phyloP scores from a whole-genome alignment of 2,329 filamentous ascomycete species.

The Cladobotryum mycophilum region DNA sequence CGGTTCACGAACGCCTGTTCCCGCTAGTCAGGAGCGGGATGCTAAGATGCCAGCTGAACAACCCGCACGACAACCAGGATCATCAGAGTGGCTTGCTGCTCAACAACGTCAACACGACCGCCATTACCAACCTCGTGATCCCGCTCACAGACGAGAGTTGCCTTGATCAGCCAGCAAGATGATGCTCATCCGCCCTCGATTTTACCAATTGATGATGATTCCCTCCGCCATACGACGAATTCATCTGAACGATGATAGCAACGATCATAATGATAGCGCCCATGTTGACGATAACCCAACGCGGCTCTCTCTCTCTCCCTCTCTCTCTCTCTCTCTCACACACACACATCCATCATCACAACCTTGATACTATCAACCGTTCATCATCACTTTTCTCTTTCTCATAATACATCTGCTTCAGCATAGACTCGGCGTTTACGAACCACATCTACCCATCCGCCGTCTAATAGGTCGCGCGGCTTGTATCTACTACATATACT shows the following conservation, averaged over 20 bases:
- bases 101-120: slow-evolving; percentile 37
- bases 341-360: slow-evolving; percentile 17
- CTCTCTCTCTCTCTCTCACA: slow-evolving; percentile 13
- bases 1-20: slow-evolving; percentile 15
- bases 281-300: slow-evolving; percentile 4
- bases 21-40: slow-evolving; percentile 39
- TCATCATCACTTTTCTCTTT: slow-evolving; percentile 13
- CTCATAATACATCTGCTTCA: slow-evolving; percentile 14
- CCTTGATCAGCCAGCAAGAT: slow-evolving; percentile 19
- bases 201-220: not conserved
- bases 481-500: slow-evolving; percentile 24
- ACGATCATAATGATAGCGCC: slow-evolving; percentile 9
- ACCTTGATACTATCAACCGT: not conserved
- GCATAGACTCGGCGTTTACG: slow-evolving; percentile 30
- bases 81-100: slow-evolving; percentile 45
- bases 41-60: slow-evolving; percentile 57
- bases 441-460: slow-evolving; percentile 15
- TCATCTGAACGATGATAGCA: slow-evolving; percentile 11
- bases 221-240: not conserved
- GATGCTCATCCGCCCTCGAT: not conserved
- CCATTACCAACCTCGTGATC: slow-evolving; percentile 39
- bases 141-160: slow-evolving; percentile 33
- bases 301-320: slow-evolving; percentile 15
- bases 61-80: slow-evolving; percentile 45
- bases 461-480: slow-evolving; percentile 14